Percentiles rank a stretch among this genome's conserved stretches.
Conservation (phyloP, 306 rosid genomes). For the Datisca glomerata region DNA sequence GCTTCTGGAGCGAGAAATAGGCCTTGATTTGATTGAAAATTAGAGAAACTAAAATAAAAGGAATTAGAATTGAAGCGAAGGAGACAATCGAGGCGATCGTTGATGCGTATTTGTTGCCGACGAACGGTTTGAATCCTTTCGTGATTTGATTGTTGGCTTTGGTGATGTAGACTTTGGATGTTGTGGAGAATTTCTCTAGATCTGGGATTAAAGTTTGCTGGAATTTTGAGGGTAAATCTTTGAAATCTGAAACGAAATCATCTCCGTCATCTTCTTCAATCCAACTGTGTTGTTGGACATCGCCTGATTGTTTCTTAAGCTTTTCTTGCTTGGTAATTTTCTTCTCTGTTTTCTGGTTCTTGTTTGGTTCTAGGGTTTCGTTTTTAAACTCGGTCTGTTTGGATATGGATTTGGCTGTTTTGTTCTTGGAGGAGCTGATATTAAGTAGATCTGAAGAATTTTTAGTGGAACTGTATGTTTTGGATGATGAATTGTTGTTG, state of each 20-base stretch:
- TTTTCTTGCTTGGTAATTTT: constrained; percentile 20
- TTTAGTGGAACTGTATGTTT: constrained; percentile 45
- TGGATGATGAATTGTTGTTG: constrained; percentile 14
- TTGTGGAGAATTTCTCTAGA: constrained; percentile 60
- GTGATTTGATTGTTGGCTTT: constrained; percentile 69
- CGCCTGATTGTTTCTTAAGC: constrained; percentile 21
- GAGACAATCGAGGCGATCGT: constrained; percentile 54
- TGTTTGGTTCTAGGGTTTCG: neutral
- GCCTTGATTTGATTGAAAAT: constrained; percentile 69
- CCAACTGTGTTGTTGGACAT: constrained; percentile 29
- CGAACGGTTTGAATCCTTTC: constrained; percentile 63
- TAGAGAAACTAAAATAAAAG: constrained; percentile 63
- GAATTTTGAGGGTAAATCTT: constrained; percentile 50
- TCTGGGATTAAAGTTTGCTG: constrained; percentile 67
- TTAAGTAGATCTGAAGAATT: constrained; percentile 41
- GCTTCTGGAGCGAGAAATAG: constrained; percentile 81
- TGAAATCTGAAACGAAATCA: constrained; percentile 51
- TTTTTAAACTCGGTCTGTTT: constrained; percentile 19
- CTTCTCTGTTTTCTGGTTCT: constrained; percentile 13
- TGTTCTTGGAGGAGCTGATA: constrained; percentile 32
- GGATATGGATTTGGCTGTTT: constrained; percentile 45
- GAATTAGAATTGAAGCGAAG: constrained; percentile 49
- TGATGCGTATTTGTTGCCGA: constrained; percentile 79
- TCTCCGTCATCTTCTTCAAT: constrained; percentile 31
- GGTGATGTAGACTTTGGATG: constrained; percentile 51